These are phyloP conservation scores for Backusella liffmaniae DNA, from an alignment of 192 early-diverging fungal genomes.

Conservation along the genomic window DNA sequence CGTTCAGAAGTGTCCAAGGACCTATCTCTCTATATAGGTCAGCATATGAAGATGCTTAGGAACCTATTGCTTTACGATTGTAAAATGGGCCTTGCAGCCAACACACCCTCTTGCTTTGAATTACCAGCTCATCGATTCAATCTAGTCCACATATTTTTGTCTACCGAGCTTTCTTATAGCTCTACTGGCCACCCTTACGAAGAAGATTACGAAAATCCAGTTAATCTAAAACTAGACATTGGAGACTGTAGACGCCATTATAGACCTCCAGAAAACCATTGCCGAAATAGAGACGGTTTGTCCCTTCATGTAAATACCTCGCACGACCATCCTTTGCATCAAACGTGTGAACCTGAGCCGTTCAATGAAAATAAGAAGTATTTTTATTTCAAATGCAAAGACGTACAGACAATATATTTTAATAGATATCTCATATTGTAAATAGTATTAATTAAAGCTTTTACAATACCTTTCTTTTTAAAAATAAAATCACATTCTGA, in stretches of 20 bases:
- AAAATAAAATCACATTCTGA: too few species aligned
- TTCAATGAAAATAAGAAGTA: constrained; percentile 3
- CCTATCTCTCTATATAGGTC: background rate
- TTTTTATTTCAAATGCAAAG: background rate
- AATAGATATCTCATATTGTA: background rate
- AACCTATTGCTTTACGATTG: background rate
- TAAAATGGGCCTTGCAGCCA: background rate
- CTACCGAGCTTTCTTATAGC: background rate
- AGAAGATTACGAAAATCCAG: background rate
- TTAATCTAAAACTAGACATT: background rate
- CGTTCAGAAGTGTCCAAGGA: background rate
- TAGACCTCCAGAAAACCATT: background rate
- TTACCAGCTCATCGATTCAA: background rate
- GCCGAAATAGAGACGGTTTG: background rate
- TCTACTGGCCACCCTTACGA: background rate
- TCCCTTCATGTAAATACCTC: background rate
- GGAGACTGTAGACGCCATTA: background rate
- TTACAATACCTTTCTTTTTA: too few species aligned
- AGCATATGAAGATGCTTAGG: background rate
- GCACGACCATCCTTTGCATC: background rate
- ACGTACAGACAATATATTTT: background rate
- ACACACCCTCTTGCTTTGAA: background rate
- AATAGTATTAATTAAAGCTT: background rate
- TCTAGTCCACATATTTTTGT: background rate
- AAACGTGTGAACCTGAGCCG: background rate